Evolutionary conservation across 176 grass and related monocot species (phyloP), one percentile per base, ranked within the genome.

Genomic region (Hyparrhenia diplandra): DNA sequence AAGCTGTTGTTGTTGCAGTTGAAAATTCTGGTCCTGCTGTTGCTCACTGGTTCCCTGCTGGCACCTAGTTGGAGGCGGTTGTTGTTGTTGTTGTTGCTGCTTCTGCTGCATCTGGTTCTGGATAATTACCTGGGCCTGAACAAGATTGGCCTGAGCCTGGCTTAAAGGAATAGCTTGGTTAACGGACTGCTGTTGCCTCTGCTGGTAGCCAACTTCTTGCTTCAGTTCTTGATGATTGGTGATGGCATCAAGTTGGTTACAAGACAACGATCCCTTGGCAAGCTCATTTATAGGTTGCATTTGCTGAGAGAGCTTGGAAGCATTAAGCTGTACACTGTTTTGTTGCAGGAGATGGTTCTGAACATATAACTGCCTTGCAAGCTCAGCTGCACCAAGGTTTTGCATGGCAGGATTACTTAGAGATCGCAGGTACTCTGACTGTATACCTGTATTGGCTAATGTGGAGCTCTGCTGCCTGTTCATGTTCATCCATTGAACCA

Each of bases 401-500:
- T 90, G 90, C 85, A 96, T 88, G 51, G 79, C 39, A 71, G 96
- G 90, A 74, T 86, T 94, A 80, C 87, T 83, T 79, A 86, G 69
- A 73, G 96, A 88, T n/a, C 73, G 90, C 64, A 93, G 42, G 67
- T 93, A 93, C 65, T 99, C 96, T 0, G 97, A 75, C 63, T 96
- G 97, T 65, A 88, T 80, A 7, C 81, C 34, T 8, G 84, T 70
- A 73, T 78, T 95, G 59, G 75, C 59, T 34, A 95, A 82, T 27
- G 88, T 72, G 25, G 94, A 71, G 76, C 80, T 95, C 86, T 96
- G 97, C 81, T 93, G 92, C 85, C 88, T 87, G 85, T 83, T 94
- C 97, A 99, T 99, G 69, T 88, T 94, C 97, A 99, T 99, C 97
- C 97, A 99, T 57, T 99, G 97, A 61, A 91, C 93, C 70, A 99